These are phyloP conservation scores for Eimeria brunetti DNA, from an alignment of 169 alveolate species.

Conservation along the genomic window DNA sequence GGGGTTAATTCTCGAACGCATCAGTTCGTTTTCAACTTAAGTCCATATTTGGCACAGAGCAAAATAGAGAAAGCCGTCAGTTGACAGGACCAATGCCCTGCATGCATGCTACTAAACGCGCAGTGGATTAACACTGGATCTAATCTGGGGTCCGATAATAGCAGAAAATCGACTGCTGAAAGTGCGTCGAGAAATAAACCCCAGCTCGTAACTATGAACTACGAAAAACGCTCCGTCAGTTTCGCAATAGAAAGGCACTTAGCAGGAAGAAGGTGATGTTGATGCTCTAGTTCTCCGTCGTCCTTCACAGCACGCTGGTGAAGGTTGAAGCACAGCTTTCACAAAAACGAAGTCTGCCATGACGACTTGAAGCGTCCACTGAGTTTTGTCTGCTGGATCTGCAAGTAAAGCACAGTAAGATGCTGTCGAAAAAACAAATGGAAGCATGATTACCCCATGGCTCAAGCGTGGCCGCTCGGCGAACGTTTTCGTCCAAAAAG, in stretches of 20 bases:
- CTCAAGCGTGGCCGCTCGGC: neutral
- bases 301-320: neutral
- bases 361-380: constrained; percentile 59
- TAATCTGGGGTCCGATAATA: neutral
- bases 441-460: neutral
- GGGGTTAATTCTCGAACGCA: neutral
- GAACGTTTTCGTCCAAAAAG: neutral
- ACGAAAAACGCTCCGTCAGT: neutral
- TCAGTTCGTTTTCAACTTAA: neutral
- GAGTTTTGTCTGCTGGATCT: constrained; percentile 45
- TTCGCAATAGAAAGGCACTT: neutral
- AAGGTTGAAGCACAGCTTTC: neutral
- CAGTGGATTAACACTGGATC: neutral
- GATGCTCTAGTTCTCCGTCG: neutral
- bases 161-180: neutral
- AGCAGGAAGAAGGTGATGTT: neutral
- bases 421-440: neutral
- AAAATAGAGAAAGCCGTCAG: neutral
- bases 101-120: neutral
- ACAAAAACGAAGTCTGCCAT: constrained; percentile 60
- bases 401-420: constrained; percentile 4
- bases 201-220: neutral
- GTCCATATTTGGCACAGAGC: neutral
- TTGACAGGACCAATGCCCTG: neutral
- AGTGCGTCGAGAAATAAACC: neutral